Evolutionary conservation across 169 alveolate genomes (phyloP).

Genomic region (Hammondia hammondi): DNA sequence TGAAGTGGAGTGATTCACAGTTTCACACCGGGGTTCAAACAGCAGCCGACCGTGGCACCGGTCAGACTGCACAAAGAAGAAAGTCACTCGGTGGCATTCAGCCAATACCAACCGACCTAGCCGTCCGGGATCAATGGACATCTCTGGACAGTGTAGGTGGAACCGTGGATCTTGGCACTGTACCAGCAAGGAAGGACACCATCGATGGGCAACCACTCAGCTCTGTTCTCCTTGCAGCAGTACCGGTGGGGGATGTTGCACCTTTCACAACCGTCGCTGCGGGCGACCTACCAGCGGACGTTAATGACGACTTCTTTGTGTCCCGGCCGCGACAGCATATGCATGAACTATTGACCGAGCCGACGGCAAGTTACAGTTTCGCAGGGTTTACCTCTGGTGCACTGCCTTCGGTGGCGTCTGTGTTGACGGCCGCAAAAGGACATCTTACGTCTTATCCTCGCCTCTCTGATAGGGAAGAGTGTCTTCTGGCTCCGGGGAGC

Average conservation of each 20-base stretch:
- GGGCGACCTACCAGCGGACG: neutral
- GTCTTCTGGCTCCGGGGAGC: slow-evolving; percentile 27
- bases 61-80: neutral
- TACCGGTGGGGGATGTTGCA: neutral
- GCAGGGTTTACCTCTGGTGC: neutral
- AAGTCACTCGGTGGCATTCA: neutral
- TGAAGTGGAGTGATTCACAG: neutral
- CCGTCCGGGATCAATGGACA: neutral
- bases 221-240: neutral
- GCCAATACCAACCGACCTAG: neutral
- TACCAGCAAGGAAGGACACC: neutral
- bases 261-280: neutral
- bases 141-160: neutral
- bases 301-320: neutral
- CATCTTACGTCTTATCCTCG: neutral
- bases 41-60: neutral
- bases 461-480: neutral
- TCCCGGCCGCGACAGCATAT: neutral
- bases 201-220: neutral
- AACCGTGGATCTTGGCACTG: neutral
- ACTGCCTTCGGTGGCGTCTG: slow-evolving; percentile 1
- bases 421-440: slow-evolving; percentile 10
- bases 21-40: neutral
- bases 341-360: neutral
- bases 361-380: neutral